Percentiles rank a stretch among this genome's conserved stretches.
phyloP scores from a whole-genome alignment of 345 rosid species.

The thale cress (Arabidopsis thaliana) region TAIR10.1 NC_003076.8:16241501-16242000 shows the following conservation, averaged over 20 bases:
- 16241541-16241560: neutral
- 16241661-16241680: slow-evolving; percentile 84
- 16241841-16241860: neutral
- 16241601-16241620: slow-evolving; percentile 6
- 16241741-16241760: slow-evolving; percentile 49
- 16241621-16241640: neutral
- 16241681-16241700: slow-evolving; percentile 61
- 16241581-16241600: neutral
- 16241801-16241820: slow-evolving; percentile 1
- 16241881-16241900: slow-evolving; percentile 60
- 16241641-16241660: slow-evolving; percentile 76
- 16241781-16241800: neutral
- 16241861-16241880: slow-evolving; percentile 49
- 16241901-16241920: slow-evolving; percentile 66
- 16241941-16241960: slow-evolving; percentile 79
- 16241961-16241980: neutral
- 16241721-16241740: slow-evolving; percentile 82
- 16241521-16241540: neutral
- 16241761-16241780: slow-evolving; percentile 6
- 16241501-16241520: neutral
- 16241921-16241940: slow-evolving; percentile 70
- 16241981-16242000: slow-evolving; percentile 4
- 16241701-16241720: slow-evolving; percentile 63
- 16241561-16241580: slow-evolving; percentile 3
- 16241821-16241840: neutral